Base-by-base conservation (phyloP, 345 rosid species). In the Brassica nigra region DNA sequence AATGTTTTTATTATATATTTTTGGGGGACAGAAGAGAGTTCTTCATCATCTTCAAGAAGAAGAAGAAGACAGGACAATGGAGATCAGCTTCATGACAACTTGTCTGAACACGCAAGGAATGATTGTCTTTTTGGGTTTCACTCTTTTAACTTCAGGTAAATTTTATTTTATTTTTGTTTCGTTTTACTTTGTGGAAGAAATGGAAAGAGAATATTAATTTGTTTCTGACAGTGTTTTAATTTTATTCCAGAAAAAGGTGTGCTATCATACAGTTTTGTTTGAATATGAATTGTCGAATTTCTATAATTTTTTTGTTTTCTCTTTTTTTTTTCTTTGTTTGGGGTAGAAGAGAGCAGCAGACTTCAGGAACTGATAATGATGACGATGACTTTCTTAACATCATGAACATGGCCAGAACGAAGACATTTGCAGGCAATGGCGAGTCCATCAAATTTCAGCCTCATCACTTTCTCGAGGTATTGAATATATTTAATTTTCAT, bases 81-180 rank as follows among this genome's bases (percentile, higher is more conserved):
- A 63, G 79, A 75, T 80, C 52, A 63, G 39, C 76, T 75, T 75
- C 83, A 81, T 76, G 83, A 81, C 80, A 81, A 81, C 70, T 66
- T 76, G 74, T 81, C 83, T 81, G 76, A 66, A 76, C 83, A 81
- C 80, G 71, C 80, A 66, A 70, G 70, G 80, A 81, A 81, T 81
- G 83, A 81, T 81, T 81, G 83, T 81, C 83, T 76, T 81, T 81
- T 81, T 63, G 80, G 80, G 7, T 81, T 71, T 76, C 73, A 71
- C 76, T 66, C 77, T 71, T 81, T 71, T 47, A 73, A 67, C 78
- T 74, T 80, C 75, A 74, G 83, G 83, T 80, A 80, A 80, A 12
- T 73, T 44, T 42, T n/a, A 8, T 37, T 37, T 37, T 37, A 47
- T 66, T 79, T 15, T 42, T 61, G 16, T 14, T 20, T 52, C 4